Evolutionary conservation across 2,329 filamentous ascomycete genomes (phyloP), one percentile per base, ranked within the genome.

Genomic region (Sordariomycetes sp.): DNA sequence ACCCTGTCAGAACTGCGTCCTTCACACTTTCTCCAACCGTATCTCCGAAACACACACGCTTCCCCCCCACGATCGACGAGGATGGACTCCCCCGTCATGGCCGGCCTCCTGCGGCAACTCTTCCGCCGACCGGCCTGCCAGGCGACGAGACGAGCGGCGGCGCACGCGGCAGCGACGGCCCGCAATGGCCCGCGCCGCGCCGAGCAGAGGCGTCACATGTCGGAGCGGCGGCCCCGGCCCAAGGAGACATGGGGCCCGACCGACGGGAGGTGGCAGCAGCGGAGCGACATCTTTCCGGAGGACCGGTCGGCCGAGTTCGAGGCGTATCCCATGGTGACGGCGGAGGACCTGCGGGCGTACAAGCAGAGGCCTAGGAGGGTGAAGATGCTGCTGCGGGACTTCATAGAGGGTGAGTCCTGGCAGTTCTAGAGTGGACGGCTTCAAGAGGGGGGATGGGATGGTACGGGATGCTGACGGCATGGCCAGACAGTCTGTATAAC

Each of bases 301-400:
- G 89, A 99, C 67, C 85, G 89, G 70, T 78, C 80, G 2, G 83
- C 89, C 53, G 91, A 97, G 70, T 91, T 91, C 69, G 79, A 83
- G 60, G 78, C 81, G 65, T 96, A 89, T 66, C 91, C 94, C 0
- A 83, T 86, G 67, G 87, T 99, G 54, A 95, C 90, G 10, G 82
- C 90, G n/a, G 79, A 86, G 62, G 85, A 90, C 60, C 74, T 99
- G 62, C 84, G 86, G 63, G 75, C 72, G 62, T 79, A 87, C 57
- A 84, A 75, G 56, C 86, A 95, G 67, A 78, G 94, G 65, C 94
- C 94, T 52, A 82, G 81, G 66, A 81, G 87, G 69, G 91, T 96
- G 63, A 96, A 96, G 80, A 99, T 99, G 94, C 74, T 96, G 66
- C 88, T 95, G 68, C 82, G 95, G 62, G 95, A 99, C 76, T 99